These are phyloP conservation scores for Candida albicans DNA, from an alignment of 1,139 yeast genomes.

Conservation along the genomic window DNA sequence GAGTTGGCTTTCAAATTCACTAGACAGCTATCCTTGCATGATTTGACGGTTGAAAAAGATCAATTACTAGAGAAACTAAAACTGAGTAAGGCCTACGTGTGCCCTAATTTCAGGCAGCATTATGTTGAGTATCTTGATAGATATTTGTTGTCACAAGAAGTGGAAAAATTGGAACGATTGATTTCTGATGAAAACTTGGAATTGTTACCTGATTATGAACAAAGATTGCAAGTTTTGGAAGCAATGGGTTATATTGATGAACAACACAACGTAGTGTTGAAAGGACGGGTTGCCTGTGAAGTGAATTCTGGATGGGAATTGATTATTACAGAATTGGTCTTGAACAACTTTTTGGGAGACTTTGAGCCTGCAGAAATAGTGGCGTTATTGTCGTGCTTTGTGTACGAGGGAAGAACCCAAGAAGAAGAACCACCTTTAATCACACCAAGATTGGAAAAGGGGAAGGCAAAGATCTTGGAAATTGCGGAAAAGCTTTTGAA, in stretches of 20 bases:
- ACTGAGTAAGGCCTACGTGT: slow-evolving; percentile 24
- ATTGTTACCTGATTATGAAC: slow-evolving; percentile 89
- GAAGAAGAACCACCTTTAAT: slow-evolving; percentile 59
- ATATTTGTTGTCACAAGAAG: slow-evolving; percentile 47
- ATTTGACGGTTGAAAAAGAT: slow-evolving; percentile 47
- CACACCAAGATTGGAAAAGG: slow-evolving; percentile 83
- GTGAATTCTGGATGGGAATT: slow-evolving; percentile 90
- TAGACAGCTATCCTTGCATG: slow-evolving; percentile 55
- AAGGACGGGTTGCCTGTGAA: slow-evolving; percentile 88
- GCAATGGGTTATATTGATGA: slow-evolving; percentile 76
- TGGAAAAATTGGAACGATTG: slow-evolving; percentile 56
- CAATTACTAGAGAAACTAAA: slow-evolving; percentile 38
- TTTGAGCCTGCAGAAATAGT: slow-evolving; percentile 96
- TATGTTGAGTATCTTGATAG: slow-evolving; percentile 50
- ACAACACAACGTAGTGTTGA: slow-evolving; percentile 72
- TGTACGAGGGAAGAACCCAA: slow-evolving; percentile 81
- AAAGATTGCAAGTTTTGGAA: slow-evolving; percentile 74
- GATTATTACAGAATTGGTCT: slow-evolving; percentile 80
- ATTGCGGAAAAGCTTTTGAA: slow-evolving; percentile 65
- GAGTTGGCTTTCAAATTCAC: slow-evolving; percentile 46
- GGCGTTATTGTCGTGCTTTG: slow-evolving; percentile 86
- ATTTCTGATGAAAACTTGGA: slow-evolving; percentile 88
- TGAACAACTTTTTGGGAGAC: slow-evolving; percentile 89
- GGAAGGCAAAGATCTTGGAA: slow-evolving; percentile 66
- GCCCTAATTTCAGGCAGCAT: slow-evolving; percentile 48